Evolutionary conservation across 2,329 filamentous ascomycete species (phyloP).

Genomic region (Diaporthe vexans): DNA sequence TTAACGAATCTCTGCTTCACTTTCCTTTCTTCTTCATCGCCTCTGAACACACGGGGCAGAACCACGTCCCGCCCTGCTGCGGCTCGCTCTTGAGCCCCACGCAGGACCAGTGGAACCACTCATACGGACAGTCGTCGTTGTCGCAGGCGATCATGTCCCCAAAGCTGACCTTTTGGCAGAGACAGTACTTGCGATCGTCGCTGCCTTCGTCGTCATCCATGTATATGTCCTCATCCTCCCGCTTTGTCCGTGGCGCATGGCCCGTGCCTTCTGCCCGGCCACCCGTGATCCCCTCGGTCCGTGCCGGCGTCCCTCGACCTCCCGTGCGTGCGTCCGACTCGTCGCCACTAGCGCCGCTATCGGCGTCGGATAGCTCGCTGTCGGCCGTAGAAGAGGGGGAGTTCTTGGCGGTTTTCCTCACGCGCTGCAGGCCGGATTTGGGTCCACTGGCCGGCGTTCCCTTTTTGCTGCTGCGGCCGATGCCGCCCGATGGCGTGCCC

Average conservation of each 20-base stretch:
- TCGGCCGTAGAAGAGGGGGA: slow-evolving; percentile 75
- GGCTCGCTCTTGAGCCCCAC: slow-evolving; percentile 78
- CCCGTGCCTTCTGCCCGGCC: slow-evolving; percentile 42
- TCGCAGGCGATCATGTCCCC: slow-evolving; percentile 93
- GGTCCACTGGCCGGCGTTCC: slow-evolving; percentile 52
- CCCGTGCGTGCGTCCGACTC: slow-evolving; percentile 60
- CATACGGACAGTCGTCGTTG: slow-evolving; percentile 83
- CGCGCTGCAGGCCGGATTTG: slow-evolving; percentile 74
- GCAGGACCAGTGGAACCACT: slow-evolving; percentile 91
- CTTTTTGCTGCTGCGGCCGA: slow-evolving; percentile 60
- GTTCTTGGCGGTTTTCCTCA: slow-evolving; percentile 72
- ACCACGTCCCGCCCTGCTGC: slow-evolving; percentile 71
- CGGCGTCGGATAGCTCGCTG: slow-evolving; percentile 75
- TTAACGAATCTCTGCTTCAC: slow-evolving; percentile 28
- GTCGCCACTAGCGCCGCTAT: slow-evolving; percentile 64
- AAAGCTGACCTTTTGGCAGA: slow-evolving; percentile 86
- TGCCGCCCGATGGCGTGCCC: slow-evolving; percentile 58
- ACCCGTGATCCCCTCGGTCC: slow-evolving; percentile 45
- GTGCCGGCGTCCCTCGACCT: slow-evolving; percentile 56
- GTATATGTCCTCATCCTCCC: slow-evolving; percentile 65
- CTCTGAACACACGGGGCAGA: slow-evolving; percentile 73
- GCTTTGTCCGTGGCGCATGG: slow-evolving; percentile 48
- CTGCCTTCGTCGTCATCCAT: slow-evolving; percentile 78
- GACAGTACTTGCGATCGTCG: slow-evolving; percentile 86
- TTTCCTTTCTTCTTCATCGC: slow-evolving; percentile 61